These are phyloP conservation scores for Escallonia herrerae DNA, from an alignment of 129 eudicot genomes.

Conservation along the genomic window DNA sequence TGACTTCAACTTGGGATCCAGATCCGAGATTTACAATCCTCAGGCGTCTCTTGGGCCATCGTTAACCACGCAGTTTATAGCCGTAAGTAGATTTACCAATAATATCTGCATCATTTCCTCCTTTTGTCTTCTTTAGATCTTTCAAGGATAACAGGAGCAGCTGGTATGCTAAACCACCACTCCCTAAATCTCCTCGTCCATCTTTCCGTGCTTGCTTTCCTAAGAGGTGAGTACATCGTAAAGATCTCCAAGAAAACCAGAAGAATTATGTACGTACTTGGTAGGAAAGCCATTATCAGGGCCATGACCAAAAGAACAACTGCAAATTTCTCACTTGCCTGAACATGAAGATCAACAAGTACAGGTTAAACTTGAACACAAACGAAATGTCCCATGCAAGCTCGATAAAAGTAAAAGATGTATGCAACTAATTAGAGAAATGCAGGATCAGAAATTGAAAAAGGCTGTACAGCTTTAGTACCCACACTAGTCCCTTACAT, in stretches of 20 bases:
- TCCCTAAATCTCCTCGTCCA: slow-evolving; percentile 65
- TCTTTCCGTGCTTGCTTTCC: slow-evolving; percentile 65
- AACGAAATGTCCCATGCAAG: no score
- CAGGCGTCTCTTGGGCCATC: not conserved
- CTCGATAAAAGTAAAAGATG: no score
- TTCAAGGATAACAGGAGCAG: slow-evolving; percentile 80
- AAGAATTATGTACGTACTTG: slow-evolving; percentile 40
- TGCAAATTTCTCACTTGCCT: slow-evolving; percentile 79
- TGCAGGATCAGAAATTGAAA: no score
- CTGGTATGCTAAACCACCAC: slow-evolving; percentile 99
- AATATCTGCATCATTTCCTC: slow-evolving; percentile 30
- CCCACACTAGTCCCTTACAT: no score
- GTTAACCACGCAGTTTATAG: not conserved
- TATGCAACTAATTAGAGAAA: no score
- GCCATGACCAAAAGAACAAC: slow-evolving; percentile 42
- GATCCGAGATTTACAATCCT: not conserved
- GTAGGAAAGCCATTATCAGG: slow-evolving; percentile 45
- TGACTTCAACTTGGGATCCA: no score
- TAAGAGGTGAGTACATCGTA: slow-evolving; percentile 69
- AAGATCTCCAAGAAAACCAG: slow-evolving; percentile 55
- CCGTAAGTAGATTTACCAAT: not conserved
- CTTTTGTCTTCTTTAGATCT: slow-evolving; percentile 67
- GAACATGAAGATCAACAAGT: slow-evolving; percentile 6
- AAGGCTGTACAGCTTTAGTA: no score
- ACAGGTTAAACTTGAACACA: no score